Evolutionary conservation across 805 yeast genomes (phyloP), one percentile per base, ranked within the genome.

Genomic region (Wickerhamiella lipophila): DNA sequence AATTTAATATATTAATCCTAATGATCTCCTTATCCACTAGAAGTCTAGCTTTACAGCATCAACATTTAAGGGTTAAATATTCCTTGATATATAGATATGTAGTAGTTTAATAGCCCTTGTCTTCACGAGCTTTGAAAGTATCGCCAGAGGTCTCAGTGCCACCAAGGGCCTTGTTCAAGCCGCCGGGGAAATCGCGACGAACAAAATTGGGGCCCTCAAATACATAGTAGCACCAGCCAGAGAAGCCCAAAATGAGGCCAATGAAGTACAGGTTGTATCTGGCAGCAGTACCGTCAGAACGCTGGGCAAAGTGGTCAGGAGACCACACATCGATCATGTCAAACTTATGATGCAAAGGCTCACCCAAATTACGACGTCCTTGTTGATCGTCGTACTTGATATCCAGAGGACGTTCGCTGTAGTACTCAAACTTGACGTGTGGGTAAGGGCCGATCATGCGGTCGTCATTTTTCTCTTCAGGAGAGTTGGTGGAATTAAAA

Each of bases 301-400:
- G 81, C 34, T 69, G 63, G 56, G 78, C 77, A 62, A 71, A 77
- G 60, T 78, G 74, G 60, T 84, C 94, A 11, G 94, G 92, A 7
- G 94, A 76, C 94, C 94, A 84, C 72, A 83, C 73, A 64, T 84
- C 88, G 60, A 79, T 71, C 64, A 76, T 68, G 60, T 84, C 95
- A 56, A 79, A 82, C 58, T 79, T 76, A 49, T 78, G 76, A 62
- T 78, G 79, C 55, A 83, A 64, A 13, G 86, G 83, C 53, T 84
- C 87, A 55, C 76, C 74, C 55, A 75, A 70, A 69, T 84, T 83
- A 67, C 94, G 78, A 68, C 89, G 76, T 64, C 79, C 76, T 66
- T 83, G 94, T 57, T 70, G 83, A 63, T 83, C 89, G 62, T 83
- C 92, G 65, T 79, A 84, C 60, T 76, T 78, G 52, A 66, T 71